Evolutionary conservation across 257 asterid species (phyloP), one percentile per base, ranked within the genome.

Genomic region (Leptodermis oblonga): DNA sequence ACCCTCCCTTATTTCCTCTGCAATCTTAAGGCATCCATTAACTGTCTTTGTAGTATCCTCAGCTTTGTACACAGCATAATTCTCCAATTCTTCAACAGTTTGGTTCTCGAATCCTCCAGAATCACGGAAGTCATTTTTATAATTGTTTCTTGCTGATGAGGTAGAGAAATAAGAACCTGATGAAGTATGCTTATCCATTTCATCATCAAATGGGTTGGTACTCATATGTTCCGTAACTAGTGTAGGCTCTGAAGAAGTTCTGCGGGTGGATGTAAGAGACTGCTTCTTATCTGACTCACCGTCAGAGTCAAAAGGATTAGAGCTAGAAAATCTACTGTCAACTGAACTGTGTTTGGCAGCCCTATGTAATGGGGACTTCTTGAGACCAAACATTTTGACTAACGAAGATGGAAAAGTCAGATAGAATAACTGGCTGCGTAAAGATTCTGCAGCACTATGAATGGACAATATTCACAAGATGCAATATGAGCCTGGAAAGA

Each of bases 1-100:
- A 79, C 83, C 93, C 81, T 91, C 94, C 71, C 98, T 82, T 36
- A 94, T 92, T 68, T 86, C 98, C 80, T 87, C 97, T 6, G 96
- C 99, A 78, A 94, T 82, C 89, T 88, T 94, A 73, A 94, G 83
- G 80, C 98, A 87, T 70, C 77, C 71, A 30, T 89, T 85, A 61
- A 84, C 96, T 18, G 82, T 69, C 63, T 83, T 80, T 28, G 99
- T 91, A 49, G 93, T 89, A 71, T 91, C 96, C 78, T 91, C 92
- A 70, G 99, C 90, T 82, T 83, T 88, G 66, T 89, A 80, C 7
- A 79, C 92, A 23, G 90, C 82, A 81, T 91, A 89, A 56, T 79
- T 73, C 80, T 94, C 96, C 83, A 94, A 70, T 62, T 94, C 98
- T 73, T 87, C 79, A 46, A 87, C 84, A 23, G 85, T 74, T 78